Base-by-base conservation (phyloP, 768 basidiomycete species). In the Kwoniella dendrophila region DNA sequence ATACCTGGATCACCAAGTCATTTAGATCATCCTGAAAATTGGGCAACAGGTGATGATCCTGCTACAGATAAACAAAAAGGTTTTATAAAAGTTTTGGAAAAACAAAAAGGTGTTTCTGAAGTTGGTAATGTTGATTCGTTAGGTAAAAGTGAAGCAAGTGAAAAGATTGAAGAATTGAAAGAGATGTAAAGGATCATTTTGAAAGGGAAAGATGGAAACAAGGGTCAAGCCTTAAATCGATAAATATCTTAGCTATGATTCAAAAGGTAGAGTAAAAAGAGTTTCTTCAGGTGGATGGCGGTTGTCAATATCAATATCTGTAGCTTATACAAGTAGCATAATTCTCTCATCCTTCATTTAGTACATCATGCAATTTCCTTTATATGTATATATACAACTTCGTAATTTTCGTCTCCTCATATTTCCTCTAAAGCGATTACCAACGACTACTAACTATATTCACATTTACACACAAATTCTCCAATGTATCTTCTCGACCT, bases 51-150 rank as follows among this genome's bases (percentile, higher is more conserved):
- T 24, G 72, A 67, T 7, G 75, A 79, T 7, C 77, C 78, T 11
- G 76, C 78, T 8, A 79, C 78, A 12, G 69, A 69, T 6, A 79
- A 78, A 61, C 78, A 79, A 49, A 74, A 74, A 48, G 75, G 70
- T 0, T 79, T 73, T 62, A 59, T 79, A 36, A 68, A 69, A 53
- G 75, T 78, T 6, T 63, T 79, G 12, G 77, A 76, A 62, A 75
- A 73, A 60, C 74, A 79, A 55, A 78, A 78, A 48, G 74, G 74
- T 12, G 58, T 55, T 12, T 57, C 30, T 2, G 50, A 52, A 5
- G 61, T 29, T 6, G 66, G 64, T n/a, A 56, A 71, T 33, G 63
- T 64, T 1, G 59, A 68, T 26, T 34, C 34, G 14, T 29, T 77
- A 47, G 73, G 75, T 32, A 78, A 78, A 64, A 68, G 65, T 34